These are phyloP conservation scores for Monosporascus sp. DNA, from an alignment of 2,329 filamentous ascomycete species.

Conservation along the genomic window DNA sequence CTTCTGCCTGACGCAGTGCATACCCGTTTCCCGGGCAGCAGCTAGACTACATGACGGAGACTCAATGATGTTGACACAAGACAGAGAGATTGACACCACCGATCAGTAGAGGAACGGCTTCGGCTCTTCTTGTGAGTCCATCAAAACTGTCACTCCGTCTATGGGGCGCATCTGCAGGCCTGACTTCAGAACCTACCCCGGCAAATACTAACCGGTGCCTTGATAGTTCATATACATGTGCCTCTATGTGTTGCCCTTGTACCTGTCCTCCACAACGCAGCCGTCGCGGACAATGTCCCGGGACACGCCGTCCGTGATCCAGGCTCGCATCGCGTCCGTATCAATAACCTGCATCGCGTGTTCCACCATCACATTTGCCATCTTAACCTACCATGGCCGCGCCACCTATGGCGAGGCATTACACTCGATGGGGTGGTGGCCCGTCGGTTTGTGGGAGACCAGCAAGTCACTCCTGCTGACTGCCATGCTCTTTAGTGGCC, in stretches of 20 bases:
- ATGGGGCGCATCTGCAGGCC: slow-evolving; percentile 8
- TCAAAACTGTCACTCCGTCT: slow-evolving; percentile 4
- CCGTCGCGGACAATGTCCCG: slow-evolving; percentile 74
- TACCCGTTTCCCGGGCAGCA: no score
- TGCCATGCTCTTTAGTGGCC: slow-evolving; percentile 73
- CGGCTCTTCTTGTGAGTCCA: slow-evolving; percentile 30
- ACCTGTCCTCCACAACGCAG: slow-evolving; percentile 72
- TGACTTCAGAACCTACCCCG: neutral
- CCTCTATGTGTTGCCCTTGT: slow-evolving; percentile 86
- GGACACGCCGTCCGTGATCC: slow-evolving; percentile 86
- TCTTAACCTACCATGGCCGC: slow-evolving; percentile 53
- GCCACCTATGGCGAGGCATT: slow-evolving; percentile 50
- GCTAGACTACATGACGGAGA: no score
- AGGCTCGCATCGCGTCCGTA: slow-evolving; percentile 76
- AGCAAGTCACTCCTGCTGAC: slow-evolving; percentile 64
- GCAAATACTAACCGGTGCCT: slow-evolving; percentile 1
- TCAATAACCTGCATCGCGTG: slow-evolving; percentile 67
- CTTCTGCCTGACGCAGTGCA: neutral
- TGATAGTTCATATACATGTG: slow-evolving; percentile 72
- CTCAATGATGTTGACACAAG: slow-evolving; percentile 15
- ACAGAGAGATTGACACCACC: slow-evolving; percentile 31
- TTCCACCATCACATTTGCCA: slow-evolving; percentile 59
- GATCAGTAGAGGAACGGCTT: slow-evolving; percentile 34
- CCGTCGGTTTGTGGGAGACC: slow-evolving; percentile 61
- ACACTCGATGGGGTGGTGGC: slow-evolving; percentile 76